phyloP scores from a whole-genome alignment of 371 early-diverging fungal genomes.

The Circinella minor region DNA sequence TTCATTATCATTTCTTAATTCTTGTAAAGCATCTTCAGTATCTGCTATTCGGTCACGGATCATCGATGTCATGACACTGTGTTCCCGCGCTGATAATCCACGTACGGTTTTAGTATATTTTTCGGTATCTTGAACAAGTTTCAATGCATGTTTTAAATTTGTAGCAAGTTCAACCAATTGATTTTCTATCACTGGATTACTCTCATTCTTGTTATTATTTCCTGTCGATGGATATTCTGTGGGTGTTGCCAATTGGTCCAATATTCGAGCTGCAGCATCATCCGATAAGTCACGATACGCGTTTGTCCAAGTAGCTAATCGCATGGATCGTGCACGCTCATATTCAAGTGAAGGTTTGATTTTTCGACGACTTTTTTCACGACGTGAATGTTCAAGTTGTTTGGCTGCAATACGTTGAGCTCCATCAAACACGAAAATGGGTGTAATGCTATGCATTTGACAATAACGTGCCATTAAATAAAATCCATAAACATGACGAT shows the following conservation, averaged over 20 bases:
- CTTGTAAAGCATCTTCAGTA: slow-evolving; percentile 20
- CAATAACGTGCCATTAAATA: slow-evolving; percentile 53
- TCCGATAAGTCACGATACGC: slow-evolving; percentile 18
- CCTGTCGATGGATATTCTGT: not conserved
- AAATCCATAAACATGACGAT: slow-evolving; percentile 59
- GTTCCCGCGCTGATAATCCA: slow-evolving; percentile 32
- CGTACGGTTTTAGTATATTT: slow-evolving; percentile 45
- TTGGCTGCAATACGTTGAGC: slow-evolving; percentile 53
- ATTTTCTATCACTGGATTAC: slow-evolving; percentile 19
- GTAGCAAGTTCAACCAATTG: slow-evolving; percentile 28
- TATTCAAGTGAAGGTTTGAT: slow-evolving; percentile 31
- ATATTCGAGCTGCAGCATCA: slow-evolving; percentile 16
- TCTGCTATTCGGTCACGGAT: slow-evolving; percentile 15
- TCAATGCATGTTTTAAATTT: slow-evolving; percentile 24
- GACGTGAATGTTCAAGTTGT: slow-evolving; percentile 39
- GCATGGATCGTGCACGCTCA: slow-evolving; percentile 33
- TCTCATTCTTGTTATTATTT: not conserved
- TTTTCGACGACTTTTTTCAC: slow-evolving; percentile 40
- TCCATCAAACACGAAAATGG: slow-evolving; percentile 71
- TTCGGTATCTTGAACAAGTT: slow-evolving; percentile 25
- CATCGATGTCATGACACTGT: slow-evolving; percentile 19
- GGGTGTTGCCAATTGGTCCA: slow-evolving; percentile 14
- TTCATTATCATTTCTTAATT: slow-evolving; percentile 32
- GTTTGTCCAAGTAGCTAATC: slow-evolving; percentile 40
- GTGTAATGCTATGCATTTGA: slow-evolving; percentile 49